These are phyloP conservation scores for Strigomonas culicis DNA, from an alignment of 208 protist genomes.

Conservation along the genomic window DNA sequence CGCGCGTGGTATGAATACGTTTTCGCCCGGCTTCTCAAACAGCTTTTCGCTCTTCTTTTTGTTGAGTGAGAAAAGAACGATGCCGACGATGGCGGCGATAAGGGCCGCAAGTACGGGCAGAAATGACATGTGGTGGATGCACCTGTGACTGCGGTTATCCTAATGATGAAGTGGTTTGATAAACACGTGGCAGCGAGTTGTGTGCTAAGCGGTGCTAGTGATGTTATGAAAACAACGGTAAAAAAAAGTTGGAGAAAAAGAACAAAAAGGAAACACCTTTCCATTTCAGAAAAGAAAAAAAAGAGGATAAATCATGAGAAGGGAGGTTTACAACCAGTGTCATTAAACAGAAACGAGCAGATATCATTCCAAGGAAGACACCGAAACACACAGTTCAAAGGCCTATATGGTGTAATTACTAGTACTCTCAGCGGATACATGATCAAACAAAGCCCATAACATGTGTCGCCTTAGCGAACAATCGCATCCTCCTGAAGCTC, in stretches of 20 bases:
- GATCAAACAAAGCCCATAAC: not conserved
- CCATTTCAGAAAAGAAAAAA: conserved; percentile 1
- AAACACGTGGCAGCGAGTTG: too few species aligned
- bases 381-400: conserved; percentile 7
- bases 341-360: not conserved
- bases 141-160: not conserved
- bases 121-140: not conserved
- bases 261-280: conserved; percentile 3
- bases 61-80: conserved; percentile 19
- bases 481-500: conserved; percentile 66
- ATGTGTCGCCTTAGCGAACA: conserved; percentile 12
- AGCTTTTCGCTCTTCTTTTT: conserved; percentile 33
- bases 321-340: not conserved
- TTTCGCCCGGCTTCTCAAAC: conserved; percentile 30
- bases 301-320: conserved; percentile 19
- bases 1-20: conserved; percentile 59
- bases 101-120: conserved; percentile 8
- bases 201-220: not conserved
- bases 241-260: not conserved
- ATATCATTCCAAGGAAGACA: not conserved
- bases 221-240: not conserved
- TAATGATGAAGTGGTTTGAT: not conserved
- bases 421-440: not conserved
- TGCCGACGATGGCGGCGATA: conserved; percentile 21
- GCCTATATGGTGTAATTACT: not conserved